Percentiles rank a stretch among this genome's conserved stretches.
Evolutionary conservation across 164 flowering plant species (phyloP).

Genomic region (Buxus sempervirens): DNA sequence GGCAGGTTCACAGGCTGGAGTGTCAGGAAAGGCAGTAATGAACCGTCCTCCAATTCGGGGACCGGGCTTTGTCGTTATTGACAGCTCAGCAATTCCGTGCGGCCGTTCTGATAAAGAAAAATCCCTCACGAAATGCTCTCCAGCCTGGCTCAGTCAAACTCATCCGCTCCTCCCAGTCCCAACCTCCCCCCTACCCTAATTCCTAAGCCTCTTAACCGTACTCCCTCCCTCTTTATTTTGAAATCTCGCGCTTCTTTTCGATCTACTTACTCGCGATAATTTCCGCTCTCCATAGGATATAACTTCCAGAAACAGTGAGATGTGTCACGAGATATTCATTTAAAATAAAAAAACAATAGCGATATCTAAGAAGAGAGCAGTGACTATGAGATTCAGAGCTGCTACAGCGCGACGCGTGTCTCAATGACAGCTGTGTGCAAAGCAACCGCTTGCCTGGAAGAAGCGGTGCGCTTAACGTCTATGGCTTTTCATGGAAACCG

Average conservation of each 20-base stretch:
- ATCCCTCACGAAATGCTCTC: constrained; percentile 34
- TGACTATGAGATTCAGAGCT: constrained; percentile 3
- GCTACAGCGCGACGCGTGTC: constrained; percentile 48
- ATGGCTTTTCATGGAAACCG: constrained; percentile 39
- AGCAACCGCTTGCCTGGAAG: constrained; percentile 44
- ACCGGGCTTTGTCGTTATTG: constrained; percentile 65
- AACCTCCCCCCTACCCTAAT: constrained; percentile 8
- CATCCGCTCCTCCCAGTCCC: constrained; percentile 13
- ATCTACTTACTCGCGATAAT: constrained; percentile 1
- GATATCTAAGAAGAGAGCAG: background rate
- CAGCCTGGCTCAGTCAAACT: constrained; percentile 67
- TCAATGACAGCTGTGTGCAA: constrained; percentile 59
- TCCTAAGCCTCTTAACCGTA: too few relatives aligned
- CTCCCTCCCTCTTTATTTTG: too few relatives aligned
- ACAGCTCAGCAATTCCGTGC: constrained; percentile 55
- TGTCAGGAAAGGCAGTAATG: constrained; percentile 58
- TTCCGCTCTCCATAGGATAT: background rate
- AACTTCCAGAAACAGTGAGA: too few relatives aligned
- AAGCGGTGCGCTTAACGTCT: constrained; percentile 24
- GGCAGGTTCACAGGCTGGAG: constrained; percentile 65
- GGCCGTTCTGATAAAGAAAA: constrained; percentile 24
- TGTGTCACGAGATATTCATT: background rate
- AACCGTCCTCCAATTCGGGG: constrained; percentile 69
- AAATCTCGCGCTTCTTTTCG: background rate
- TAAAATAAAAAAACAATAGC: constrained; percentile 7